Base-by-base conservation (phyloP, 2,329 filamentous ascomycete genomes). In the Colletotrichum simmondsii region DNA sequence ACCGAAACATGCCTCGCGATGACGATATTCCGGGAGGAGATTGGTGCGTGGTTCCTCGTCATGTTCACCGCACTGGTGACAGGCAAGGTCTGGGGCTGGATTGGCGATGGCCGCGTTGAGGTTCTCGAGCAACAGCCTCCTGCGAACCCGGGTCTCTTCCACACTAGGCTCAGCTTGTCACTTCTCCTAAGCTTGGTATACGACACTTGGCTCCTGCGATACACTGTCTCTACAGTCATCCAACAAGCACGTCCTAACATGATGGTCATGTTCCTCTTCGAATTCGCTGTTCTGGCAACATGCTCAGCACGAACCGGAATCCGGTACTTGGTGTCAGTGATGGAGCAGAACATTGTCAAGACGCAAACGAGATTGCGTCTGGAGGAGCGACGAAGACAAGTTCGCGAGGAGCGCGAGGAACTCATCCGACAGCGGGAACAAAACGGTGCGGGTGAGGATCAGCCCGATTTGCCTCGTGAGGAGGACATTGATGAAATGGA, bases 201-300 rank as follows among this genome's bases (percentile, higher is more conserved):
- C 84, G 93, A 98, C 79, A 81, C 92, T 28, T 92, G 89, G 80
- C 91, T 99, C 84, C 91, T 98, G 75, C 89, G 88, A 61, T 98
- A 98, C 81, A 92, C 93, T 71, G 88, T 97, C 74, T 90, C 92
- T 32, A 94, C 93, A 0, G 95, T 98, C 37, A 91, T 98, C 62
- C 92, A 94, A 71, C 92, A 97, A 80, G 94, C 96, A 2, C 89
- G 93, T n/a, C 95, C 96, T 0, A 97, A 97, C 72, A 98, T 99
- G 94, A 99, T 98, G 95, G 95, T 99, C 75, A 98, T 99, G 95
- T 99, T 99, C 79, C 91, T 97, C 6, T 99, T 99, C 78, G 97
- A 99, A 82, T 98, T 98, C 80, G 95, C 96, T 49, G 92, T 99
- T 56, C 85, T 98, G 73, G 88, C 91, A 2, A 92, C 97, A 11